phyloP scores from a whole-genome alignment of 768 basidiomycete species.

The Cyathus striatus region DNA sequence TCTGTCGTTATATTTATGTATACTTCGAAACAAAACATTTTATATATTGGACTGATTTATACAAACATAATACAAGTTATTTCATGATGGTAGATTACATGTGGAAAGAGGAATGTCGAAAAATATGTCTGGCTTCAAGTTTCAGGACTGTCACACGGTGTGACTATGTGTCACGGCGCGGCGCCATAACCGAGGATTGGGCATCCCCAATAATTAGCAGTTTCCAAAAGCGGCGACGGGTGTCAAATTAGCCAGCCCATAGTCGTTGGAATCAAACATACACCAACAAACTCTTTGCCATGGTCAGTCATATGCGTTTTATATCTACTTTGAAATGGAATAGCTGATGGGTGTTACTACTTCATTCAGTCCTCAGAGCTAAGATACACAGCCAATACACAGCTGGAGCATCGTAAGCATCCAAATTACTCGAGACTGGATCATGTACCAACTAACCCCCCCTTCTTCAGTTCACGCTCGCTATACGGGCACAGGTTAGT shows the following conservation, averaged over 20 bases:
- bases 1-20: no score
- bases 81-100: no score
- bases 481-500: slow-evolving; percentile 90
- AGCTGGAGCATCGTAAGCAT: slow-evolving; percentile 85
- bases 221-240: no score
- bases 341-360: slow-evolving; percentile 6
- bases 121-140: no score
- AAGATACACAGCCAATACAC: slow-evolving; percentile 93
- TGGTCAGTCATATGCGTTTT: slow-evolving; percentile 32
- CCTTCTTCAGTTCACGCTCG: slow-evolving; percentile 76
- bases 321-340: slow-evolving; percentile 3
- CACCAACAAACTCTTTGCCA: slow-evolving; percentile 27
- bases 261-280: slow-evolving; percentile 20
- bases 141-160: no score
- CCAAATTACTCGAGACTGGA: neutral
- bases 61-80: no score
- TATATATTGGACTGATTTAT: no score
- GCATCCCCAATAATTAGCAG: neutral
- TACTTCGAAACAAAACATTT: no score
- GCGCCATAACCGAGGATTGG: no score
- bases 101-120: no score
- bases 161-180: no score
- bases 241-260: no score
- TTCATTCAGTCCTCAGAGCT: slow-evolving; percentile 75
- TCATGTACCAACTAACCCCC: slow-evolving; percentile 7